Base-by-base conservation (phyloP, 805 yeast species). In the Nakazawaea siamensis region DNA sequence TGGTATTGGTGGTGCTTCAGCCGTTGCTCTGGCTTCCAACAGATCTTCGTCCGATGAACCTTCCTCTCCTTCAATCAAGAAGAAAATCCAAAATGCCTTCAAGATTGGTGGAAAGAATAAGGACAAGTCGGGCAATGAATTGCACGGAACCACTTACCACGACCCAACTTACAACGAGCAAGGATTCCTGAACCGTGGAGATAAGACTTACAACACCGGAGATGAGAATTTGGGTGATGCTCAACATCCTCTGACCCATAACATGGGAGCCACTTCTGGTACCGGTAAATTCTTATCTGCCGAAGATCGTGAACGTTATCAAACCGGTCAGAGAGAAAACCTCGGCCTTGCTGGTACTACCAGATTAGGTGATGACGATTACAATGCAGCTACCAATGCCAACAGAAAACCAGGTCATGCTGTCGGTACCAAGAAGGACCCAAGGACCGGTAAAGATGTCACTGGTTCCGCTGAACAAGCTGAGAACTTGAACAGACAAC, bases 41-140 rank as follows among this genome's bases (percentile, higher is more conserved):
- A 19, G 28, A 26, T n/a, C 13, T 13, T 5, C 25, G 7, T 18
- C 14, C 17, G 7, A 7, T 20, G 15, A 28, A 29, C 23, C 24
- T 31, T 27, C 24, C 12, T 18, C 34, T 18, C 39, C 41, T 8
- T 32, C 43, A 15, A 27, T 46, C 29, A 34, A 40, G 39, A 40
- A 31, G 44, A 35, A 35, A 31, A 35, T 35, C 17, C 30, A 25
- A 17, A 26, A 17, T 21, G 27, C 15, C 8, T 26, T 35, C 19
- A 35, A 35, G 25, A 18, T 24, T 5, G 34, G 26, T 18, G 18
- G 24, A 14, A 34, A 29, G 20, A 26, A 34, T n/a, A 34, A 34
- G 26, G 31, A 26, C 19, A 25, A 30, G 13, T 25, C 25, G 3
- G 6, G 7, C 13, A 10, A 18, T 10, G 31, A 35, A 30, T 19